Evolutionary conservation across 2,329 filamentous ascomycete species (phyloP).

Genomic region (Ascochyta viciae-villosae): DNA sequence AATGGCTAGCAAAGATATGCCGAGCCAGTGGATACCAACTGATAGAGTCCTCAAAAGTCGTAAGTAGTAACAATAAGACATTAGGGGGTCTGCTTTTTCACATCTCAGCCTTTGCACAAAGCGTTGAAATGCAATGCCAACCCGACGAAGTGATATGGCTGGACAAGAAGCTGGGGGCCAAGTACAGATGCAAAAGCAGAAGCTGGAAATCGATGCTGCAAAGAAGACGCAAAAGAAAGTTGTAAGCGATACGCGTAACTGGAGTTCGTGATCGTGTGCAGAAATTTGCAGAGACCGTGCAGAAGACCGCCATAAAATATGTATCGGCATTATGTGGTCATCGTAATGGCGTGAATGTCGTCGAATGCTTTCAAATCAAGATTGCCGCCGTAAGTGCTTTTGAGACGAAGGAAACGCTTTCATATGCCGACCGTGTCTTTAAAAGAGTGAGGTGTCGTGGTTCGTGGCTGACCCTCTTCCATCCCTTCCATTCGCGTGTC

Average conservation of each 20-base stretch:
- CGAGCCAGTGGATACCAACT: constrained; percentile 12
- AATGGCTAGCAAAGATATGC: constrained; percentile 13
- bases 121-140: constrained; percentile 35
- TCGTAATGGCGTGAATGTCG: constrained; percentile 50
- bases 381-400: constrained; percentile 49
- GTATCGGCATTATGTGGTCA: constrained; percentile 39
- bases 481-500: constrained; percentile 49
- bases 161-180: constrained; percentile 24
- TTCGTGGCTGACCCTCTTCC: constrained; percentile 48
- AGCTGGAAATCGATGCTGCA: constrained; percentile 18
- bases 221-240: constrained; percentile 18
- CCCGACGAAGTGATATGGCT: constrained; percentile 25
- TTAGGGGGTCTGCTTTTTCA: constrained; percentile 45
- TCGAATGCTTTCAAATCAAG: constrained; percentile 50
- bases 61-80: constrained; percentile 47
- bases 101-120: constrained; percentile 41
- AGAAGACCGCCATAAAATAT: constrained; percentile 44
- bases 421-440: constrained; percentile 54
- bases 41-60: constrained; percentile 39
- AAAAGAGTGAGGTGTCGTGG: constrained; percentile 52
- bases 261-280: constrained; percentile 30
- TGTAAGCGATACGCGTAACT: constrained; percentile 32
- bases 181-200: constrained; percentile 16
- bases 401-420: constrained; percentile 48
- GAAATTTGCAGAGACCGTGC: constrained; percentile 37